Percentiles rank a stretch among this genome's conserved stretches.
phyloP scores from a whole-genome alignment of 2,329 filamentous ascomycete genomes.

The Claviceps spartinae region DNA sequence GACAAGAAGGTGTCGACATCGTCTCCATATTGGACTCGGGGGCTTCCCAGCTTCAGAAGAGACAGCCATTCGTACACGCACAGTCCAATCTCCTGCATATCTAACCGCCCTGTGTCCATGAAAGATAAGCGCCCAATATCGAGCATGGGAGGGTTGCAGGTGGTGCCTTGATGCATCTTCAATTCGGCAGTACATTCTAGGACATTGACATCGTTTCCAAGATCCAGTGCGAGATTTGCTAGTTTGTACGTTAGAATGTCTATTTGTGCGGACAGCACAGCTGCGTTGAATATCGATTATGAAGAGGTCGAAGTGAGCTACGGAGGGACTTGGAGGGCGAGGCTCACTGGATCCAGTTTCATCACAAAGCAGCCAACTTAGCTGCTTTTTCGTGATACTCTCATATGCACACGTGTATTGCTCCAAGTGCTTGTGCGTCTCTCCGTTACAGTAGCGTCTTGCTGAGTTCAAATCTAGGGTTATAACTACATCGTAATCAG shows the following conservation, averaged over 20 bases:
- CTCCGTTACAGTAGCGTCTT: conserved; percentile 43
- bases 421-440: neutral
- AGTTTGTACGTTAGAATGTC: neutral
- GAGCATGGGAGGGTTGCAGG: conserved; percentile 13
- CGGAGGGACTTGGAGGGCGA: neutral
- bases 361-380: conserved; percentile 71
- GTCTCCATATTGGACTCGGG: conserved; percentile 45
- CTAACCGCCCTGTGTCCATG: conserved; percentile 25
- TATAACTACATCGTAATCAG: conserved; percentile 41
- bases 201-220: neutral
- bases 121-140: conserved; percentile 15
- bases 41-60: conserved; percentile 50
- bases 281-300: neutral
- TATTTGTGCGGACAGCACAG: neutral
- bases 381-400: conserved; percentile 54
- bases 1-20: conserved; percentile 55
- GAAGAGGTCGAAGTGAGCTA: neutral
- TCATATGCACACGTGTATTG: conserved; percentile 58
- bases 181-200: conserved; percentile 21
- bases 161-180: conserved; percentile 8
- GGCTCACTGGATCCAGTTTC: conserved; percentile 22
- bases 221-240: neutral
- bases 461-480: conserved; percentile 60
- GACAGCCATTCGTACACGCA: conserved; percentile 65
- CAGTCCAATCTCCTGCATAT: conserved; percentile 48